Base-by-base conservation (phyloP, 2,329 filamentous ascomycete genomes). In the Nothophaeocryptopus gaeumannii region DNA sequence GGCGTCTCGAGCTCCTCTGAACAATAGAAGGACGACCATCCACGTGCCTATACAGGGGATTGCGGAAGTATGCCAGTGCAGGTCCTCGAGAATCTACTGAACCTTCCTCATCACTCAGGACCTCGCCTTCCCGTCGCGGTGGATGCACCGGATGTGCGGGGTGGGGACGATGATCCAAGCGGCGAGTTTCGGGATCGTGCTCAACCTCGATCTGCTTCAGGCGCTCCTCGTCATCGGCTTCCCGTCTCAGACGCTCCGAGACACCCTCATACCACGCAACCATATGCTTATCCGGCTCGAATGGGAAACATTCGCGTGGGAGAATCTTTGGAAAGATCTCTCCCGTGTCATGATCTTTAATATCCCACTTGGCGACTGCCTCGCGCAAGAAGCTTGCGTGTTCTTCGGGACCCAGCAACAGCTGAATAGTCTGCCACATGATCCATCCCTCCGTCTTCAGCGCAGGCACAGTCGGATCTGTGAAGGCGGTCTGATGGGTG, bases 391-490 rank as follows among this genome's bases (percentile, higher is more conserved):
- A 92, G 0, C 83, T 82, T 1, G 90, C 86, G 72, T 97, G 91
- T 62, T 95, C 88, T 59, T 93, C 86, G 0, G 93, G 93, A 1
- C 85, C 88, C 1, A 97, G 79, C 32, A 97, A 75, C 15, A 96
- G 79, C 72, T 97, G 89, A 47, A 97, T 87, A 0, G 88, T 89
- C 73, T 96, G 86, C 92, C 92, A 99, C 67, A 89, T 84, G 37
- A 92, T 88, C 68, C 95, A 99, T 35, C 93, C 93, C 63, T 83
- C 81, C 0, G 80, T 77, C 32, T 92, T 95, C 48, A 99, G 74
- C 11, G 90, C 88, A 0, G 93, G 93, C 36, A 96, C 80, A 0
- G 80, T 83, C 0, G 92, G 93, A 0, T 84, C 76, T 3, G 79
- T 80, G 67, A 88, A 96, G 34, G 82, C 80, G 40, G 70, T 69